A percentile compares a stretch with the other conserved stretches of the same genome.
These are phyloP conservation scores for Flaveria ramosissima DNA, from an alignment of 129 eudicot genomes.

Conservation along the genomic window DNA sequence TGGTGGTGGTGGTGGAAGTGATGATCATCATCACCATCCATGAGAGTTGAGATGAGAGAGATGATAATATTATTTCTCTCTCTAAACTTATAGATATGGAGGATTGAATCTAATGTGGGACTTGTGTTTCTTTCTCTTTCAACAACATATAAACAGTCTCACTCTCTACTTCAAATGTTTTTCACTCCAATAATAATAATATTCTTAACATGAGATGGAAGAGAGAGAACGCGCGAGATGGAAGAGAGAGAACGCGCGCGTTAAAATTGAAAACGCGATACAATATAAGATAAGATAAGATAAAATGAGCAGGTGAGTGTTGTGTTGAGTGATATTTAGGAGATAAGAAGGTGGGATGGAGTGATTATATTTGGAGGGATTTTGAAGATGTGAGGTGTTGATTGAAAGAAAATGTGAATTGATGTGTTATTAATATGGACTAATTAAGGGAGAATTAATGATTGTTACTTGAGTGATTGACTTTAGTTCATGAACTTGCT, in stretches of 20 bases:
- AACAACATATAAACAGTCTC: constrained; percentile 15
- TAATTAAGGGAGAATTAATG: background rate
- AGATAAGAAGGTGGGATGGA: background rate
- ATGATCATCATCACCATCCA: constrained; percentile 73
- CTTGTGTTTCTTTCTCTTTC: constrained; percentile 39
- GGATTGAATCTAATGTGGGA: constrained; percentile 31
- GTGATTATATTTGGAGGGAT: background rate
- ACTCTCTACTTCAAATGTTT: constrained; percentile 27
- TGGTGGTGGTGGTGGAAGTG: constrained; percentile 54
- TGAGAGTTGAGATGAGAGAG: constrained; percentile 17
- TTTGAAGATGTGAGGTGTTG: no score
- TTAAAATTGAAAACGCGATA: no score
- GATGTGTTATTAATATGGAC: background rate
- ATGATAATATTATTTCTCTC: constrained; percentile 18
- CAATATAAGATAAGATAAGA: background rate
- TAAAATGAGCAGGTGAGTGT: background rate
- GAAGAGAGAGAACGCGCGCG: constrained; percentile 24
- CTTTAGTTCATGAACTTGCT: constrained; percentile 11
- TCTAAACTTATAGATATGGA: constrained; percentile 31
- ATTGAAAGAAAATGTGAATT: background rate
- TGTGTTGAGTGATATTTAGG: background rate
- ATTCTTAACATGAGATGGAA: background rate
- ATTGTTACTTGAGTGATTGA: constrained; percentile 15
- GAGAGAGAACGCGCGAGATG: constrained; percentile 13
- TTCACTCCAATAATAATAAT: background rate